Base-by-base conservation (phyloP, 23 red algal species). In the Pyropia haitanensis region DNA sequence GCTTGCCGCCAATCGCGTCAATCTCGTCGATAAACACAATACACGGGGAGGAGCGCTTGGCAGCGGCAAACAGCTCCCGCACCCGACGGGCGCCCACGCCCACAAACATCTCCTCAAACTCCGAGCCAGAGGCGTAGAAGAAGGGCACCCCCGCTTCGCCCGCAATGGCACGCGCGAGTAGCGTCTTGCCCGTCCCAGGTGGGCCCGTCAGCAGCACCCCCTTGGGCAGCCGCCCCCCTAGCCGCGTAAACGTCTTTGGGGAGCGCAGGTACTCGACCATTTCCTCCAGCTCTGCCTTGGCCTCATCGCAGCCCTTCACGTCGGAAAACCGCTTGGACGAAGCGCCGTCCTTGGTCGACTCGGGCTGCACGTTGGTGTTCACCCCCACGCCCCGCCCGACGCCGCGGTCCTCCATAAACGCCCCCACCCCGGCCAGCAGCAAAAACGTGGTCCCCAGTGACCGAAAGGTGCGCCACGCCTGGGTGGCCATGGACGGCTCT, bases 101-200 rank as follows among this genome's bases (percentile, higher is more conserved):
- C 0, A 98, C 94, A 81, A 91, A 98, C 94, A 98, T 98, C 63
- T 98, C 94, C 59, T 98, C 94, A 75, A 98, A 98, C 49, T 91
- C 94, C 15, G 83, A 89, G n/a, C 94, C 94, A 30, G 65, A 76
- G 59, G 94, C 94, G 71, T 91, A 98, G 75, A 98, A 98, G 68
- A 98, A 98, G 1, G 94, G 94, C 22, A 88, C 56, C 14, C 83
- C 73, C 27, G 94, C 94, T 52, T 98, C 94, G 48, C 94, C 94
- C 8, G 94, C 85, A 68, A 98, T 90, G 10, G 94, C 94, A 25
- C 85, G 57, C 50, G 94, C 94, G 27, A 98, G 75, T 1, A 98
- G 59, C 18, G 94, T 98, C 82, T 98, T 98, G 14, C 94, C 94
- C 1, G 94, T 98, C 15, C 94, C 94, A 18, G 94, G 94, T 26